Evolutionary conservation across 257 asterid species (phyloP), one percentile per base, ranked within the genome.

Genomic region (Echium plantagineum): DNA sequence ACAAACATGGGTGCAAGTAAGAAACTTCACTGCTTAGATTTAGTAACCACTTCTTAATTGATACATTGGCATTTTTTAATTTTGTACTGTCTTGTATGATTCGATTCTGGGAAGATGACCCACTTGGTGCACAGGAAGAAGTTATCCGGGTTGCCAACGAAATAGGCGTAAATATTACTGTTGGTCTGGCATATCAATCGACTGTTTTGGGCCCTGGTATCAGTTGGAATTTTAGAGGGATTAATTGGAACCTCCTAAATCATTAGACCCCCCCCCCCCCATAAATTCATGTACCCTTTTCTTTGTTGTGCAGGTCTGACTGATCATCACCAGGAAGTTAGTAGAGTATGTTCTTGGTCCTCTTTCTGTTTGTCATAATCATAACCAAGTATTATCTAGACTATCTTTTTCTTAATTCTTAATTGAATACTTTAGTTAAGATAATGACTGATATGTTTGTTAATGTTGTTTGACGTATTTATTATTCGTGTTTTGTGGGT

Each of bases 1-100:
- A 86, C 98, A 64, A 93, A 89, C 72, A 89, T 93, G 98, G 97
- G 98, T 66, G 98, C 96, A 55, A 84, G 97, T 93, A 81, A 78
- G 95, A 19, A 57, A 61, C 65, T 57, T 12, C n/a, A 56, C 46
- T 2, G 21, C 52, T 9, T 53, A 31, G 8, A 64, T 28, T 38
- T 32, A 30, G 52, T 47, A 55, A 21, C 31, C 63, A 42, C 47
- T 31, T 17, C 19, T 32, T 28, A 52, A 17, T 54, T 58, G 53
- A 31, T 53, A 19, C 38, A 12, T 19, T 21, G 20, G 55, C 49
- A 9, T 26, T 21, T 20, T 64, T 15, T 9, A 8, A 5, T 58
- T 52, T 55, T 55, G 60, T 49, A 64, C 35, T 46, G 26, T 24
- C 26, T 68, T 63, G 64, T 46, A 55, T 18, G 67, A 61, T 54